Percentiles rank a stretch among this genome's conserved stretches.
These are phyloP conservation scores for Sicyos edulis DNA, from an alignment of 306 rosid species.

Conservation along the genomic window DNA sequence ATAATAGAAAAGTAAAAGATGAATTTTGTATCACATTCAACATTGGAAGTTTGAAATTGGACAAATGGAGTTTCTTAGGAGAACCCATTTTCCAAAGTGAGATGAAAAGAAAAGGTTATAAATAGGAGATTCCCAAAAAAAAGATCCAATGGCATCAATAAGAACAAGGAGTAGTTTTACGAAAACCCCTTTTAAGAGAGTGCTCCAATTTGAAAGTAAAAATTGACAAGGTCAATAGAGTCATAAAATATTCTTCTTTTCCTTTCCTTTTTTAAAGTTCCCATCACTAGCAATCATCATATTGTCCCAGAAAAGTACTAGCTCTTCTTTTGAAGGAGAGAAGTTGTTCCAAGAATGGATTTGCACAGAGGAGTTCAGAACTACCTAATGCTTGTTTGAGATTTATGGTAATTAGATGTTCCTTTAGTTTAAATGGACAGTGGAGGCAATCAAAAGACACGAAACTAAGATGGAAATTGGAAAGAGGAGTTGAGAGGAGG, in stretches of 20 bases:
- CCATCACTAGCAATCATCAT: conserved; percentile 14
- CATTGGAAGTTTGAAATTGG: neutral
- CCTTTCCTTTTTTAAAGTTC: conserved; percentile 17
- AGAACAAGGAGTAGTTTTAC: conserved; percentile 7
- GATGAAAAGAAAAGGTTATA: neutral
- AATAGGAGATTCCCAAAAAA: conserved; percentile 3
- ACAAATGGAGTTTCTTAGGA: neutral
- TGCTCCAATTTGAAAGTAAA: conserved; percentile 7
- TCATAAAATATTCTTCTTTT: conserved; percentile 14
- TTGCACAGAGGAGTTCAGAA: conserved; percentile 5
- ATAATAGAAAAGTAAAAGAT: neutral
- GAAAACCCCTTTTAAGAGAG: neutral
- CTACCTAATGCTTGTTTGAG: neutral
- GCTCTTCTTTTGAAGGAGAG: conserved; percentile 9
- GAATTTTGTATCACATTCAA: neutral
- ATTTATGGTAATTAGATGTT: neutral
- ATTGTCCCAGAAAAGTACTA: conserved; percentile 3
- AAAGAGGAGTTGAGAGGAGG: neutral
- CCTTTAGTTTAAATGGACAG: neutral
- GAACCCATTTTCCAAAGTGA: neutral
- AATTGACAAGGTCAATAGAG: conserved; percentile 11
- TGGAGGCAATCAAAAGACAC: neutral
- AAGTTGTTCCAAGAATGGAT: neutral
- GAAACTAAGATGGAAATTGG: neutral
- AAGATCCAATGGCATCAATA: neutral